Percentiles rank a stretch among this genome's conserved stretches.
Conservation (phyloP, 768 basidiomycete genomes). For the Panellus pusillus region DNA sequence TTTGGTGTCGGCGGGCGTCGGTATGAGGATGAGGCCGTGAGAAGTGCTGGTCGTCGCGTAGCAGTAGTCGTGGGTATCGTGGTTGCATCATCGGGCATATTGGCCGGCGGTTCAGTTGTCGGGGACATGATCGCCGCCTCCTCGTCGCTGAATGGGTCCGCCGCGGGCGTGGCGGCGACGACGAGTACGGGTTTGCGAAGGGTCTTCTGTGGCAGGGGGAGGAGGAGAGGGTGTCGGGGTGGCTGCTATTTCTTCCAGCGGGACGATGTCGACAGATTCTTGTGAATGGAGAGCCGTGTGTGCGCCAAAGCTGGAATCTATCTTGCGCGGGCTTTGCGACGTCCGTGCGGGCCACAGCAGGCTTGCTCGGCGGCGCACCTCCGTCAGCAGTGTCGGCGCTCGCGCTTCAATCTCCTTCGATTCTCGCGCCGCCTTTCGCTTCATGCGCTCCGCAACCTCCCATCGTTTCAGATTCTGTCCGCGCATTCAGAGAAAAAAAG, state of each 20-base stretch:
- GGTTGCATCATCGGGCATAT: slow-evolving; percentile 5
- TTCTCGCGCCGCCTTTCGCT: slow-evolving; percentile 71
- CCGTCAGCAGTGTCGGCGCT: slow-evolving; percentile 51
- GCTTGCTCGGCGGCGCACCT: slow-evolving; percentile 60
- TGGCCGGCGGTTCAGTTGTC: slow-evolving; percentile 19
- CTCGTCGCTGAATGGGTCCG: slow-evolving; percentile 53
- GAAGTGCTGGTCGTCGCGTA: slow-evolving; percentile 25
- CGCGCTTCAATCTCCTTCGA: slow-evolving; percentile 33
- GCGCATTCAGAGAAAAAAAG: slow-evolving; percentile 6
- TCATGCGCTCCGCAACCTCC: slow-evolving; percentile 75
- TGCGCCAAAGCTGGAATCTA: slow-evolving; percentile 34
- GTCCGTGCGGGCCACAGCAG: slow-evolving; percentile 52
- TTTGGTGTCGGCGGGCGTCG: slow-evolving; percentile 46
- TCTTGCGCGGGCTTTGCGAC: slow-evolving; percentile 24
- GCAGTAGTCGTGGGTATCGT: background rate
- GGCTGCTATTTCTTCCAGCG: slow-evolving; percentile 52
- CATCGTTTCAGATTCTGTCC: slow-evolving; percentile 70
- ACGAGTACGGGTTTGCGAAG: slow-evolving; percentile 49
- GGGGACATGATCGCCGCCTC: slow-evolving; percentile 28
- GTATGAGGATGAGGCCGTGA: slow-evolving; percentile 24
- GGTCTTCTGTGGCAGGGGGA: slow-evolving; percentile 39
- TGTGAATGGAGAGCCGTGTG: slow-evolving; percentile 50
- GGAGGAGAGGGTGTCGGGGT: slow-evolving; percentile 40
- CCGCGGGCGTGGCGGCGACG: too few species aligned
- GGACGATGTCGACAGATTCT: slow-evolving; percentile 54